phyloP scores from a whole-genome alignment of 768 basidiomycete genomes.

The Tulasnella calospora region DNA sequence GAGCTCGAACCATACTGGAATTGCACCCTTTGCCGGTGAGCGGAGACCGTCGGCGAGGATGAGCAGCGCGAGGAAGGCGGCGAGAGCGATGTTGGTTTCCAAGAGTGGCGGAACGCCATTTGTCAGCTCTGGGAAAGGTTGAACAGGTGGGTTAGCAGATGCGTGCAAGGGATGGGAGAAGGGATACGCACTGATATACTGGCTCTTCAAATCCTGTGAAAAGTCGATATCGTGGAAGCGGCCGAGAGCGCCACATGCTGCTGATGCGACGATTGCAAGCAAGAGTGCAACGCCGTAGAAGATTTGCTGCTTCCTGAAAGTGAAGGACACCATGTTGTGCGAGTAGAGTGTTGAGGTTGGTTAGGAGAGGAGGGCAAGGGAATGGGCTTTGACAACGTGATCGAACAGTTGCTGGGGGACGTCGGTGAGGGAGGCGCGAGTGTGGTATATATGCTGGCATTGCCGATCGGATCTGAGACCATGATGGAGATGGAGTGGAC shows the following conservation, averaged over 20 bases:
- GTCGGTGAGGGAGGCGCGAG: not conserved
- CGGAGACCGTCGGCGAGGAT: constrained; percentile 29
- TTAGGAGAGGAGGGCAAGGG: not conserved
- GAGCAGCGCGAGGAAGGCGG: constrained; percentile 27
- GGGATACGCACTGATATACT: constrained; percentile 16
- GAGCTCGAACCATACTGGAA: constrained; percentile 29
- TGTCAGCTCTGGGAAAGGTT: not conserved
- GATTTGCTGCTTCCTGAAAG: constrained; percentile 18
- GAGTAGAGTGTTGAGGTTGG: not conserved
- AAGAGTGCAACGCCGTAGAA: constrained; percentile 15
- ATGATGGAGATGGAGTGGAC: constrained; percentile 6
- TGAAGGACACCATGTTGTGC: not conserved
- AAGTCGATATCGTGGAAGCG: constrained; percentile 23
- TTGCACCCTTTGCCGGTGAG: constrained; percentile 12
- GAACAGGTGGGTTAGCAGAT: not conserved
- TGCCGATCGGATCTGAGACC: constrained; percentile 9
- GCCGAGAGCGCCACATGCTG: not conserved
- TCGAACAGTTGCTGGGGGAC: constrained; percentile 2
- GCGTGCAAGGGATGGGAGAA: not conserved
- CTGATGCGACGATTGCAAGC: constrained; percentile 1
- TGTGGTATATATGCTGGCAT: not conserved
- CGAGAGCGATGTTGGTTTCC: constrained; percentile 22
- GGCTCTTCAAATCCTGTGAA: not conserved
- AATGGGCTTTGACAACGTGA: constrained; percentile 3
- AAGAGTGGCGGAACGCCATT: not conserved